These are phyloP conservation scores for Paramecium sexaurelia DNA, from an alignment of 73 alveolate species.

Conservation along the genomic window DNA sequence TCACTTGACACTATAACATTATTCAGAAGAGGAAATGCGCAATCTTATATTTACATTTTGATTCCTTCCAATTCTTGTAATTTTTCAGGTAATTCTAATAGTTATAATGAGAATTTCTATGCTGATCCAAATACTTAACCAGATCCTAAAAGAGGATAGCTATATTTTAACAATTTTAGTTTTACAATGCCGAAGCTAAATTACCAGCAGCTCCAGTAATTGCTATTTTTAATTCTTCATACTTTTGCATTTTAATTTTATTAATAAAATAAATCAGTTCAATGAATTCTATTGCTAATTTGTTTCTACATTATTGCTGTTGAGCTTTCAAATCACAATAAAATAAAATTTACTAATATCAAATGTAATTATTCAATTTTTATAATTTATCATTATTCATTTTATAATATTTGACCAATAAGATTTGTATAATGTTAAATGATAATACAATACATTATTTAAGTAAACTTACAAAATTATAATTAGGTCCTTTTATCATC, in stretches of 20 bases:
- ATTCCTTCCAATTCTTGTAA: conserved; percentile 63
- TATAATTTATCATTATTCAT: not conserved
- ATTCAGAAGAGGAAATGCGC: conserved; percentile 70
- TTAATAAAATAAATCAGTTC: conserved; percentile 38
- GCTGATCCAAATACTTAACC: conserved; percentile 66
- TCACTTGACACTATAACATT: conserved; percentile 70
- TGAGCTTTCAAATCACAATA: not conserved
- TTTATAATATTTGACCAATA: too few relatives aligned
- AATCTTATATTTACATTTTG: conserved; percentile 76
- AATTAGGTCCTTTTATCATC: not conserved
- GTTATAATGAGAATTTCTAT: conserved; percentile 9
- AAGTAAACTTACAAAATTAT: too few relatives aligned
- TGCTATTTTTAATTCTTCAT: conserved; percentile 50
- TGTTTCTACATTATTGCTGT: not conserved
- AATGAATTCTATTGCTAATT: not conserved
- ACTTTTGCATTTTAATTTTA: not conserved
- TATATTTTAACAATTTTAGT: not conserved
- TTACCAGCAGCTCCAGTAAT: conserved; percentile 72
- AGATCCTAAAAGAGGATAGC: conserved; percentile 61
- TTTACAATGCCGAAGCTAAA: conserved; percentile 65
- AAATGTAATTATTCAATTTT: not conserved
- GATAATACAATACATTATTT: too few relatives aligned
- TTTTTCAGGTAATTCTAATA: conserved; percentile 54
- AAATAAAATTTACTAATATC: not conserved
- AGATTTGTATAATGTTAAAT: too few relatives aligned